These are phyloP conservation scores for Nematocida ausubeli DNA, from an alignment of 371 early-diverging fungal species.

Conservation along the genomic window DNA sequence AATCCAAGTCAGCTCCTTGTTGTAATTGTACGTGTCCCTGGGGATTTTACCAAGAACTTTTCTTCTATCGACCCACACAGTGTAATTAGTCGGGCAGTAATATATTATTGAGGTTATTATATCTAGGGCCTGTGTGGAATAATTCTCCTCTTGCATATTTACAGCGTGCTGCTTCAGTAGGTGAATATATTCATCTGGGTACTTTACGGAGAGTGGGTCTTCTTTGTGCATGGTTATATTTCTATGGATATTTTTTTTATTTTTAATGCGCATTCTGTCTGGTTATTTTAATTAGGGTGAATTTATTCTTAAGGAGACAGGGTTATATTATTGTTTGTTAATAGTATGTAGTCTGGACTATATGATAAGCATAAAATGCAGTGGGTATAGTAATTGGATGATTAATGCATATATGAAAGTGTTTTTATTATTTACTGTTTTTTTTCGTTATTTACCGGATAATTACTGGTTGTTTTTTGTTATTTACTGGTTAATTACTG, in stretches of 20 bases:
- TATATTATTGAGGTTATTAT: neutral
- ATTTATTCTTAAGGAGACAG: too few species aligned
- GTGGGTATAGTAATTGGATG: too few species aligned
- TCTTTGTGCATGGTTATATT: neutral
- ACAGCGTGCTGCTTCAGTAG: conserved; percentile 4
- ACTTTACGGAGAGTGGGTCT: conserved; percentile 4
- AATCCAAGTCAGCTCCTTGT: conserved; percentile 34
- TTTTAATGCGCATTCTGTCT: neutral
- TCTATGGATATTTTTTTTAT: neutral
- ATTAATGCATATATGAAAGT: too few species aligned
- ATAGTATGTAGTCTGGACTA: too few species aligned
- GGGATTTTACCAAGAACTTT: conserved; percentile 2
- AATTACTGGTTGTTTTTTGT: too few species aligned
- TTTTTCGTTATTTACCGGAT: too few species aligned
- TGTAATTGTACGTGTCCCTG: conserved; percentile 3
- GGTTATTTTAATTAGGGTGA: neutral
- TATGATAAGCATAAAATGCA: too few species aligned
- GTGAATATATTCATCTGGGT: conserved; percentile 1
- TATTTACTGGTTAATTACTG: too few species aligned
- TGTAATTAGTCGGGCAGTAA: conserved; percentile 13
- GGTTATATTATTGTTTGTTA: too few species aligned
- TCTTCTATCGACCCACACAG: conserved; percentile 42
- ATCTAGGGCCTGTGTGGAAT: neutral
- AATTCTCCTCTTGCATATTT: neutral
- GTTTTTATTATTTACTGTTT: too few species aligned